Percentiles rank a stretch among this genome's conserved stretches.
Evolutionary conservation across 2,329 filamentous ascomycete genomes (phyloP).

Genomic region (Trichoderma sp.): DNA sequence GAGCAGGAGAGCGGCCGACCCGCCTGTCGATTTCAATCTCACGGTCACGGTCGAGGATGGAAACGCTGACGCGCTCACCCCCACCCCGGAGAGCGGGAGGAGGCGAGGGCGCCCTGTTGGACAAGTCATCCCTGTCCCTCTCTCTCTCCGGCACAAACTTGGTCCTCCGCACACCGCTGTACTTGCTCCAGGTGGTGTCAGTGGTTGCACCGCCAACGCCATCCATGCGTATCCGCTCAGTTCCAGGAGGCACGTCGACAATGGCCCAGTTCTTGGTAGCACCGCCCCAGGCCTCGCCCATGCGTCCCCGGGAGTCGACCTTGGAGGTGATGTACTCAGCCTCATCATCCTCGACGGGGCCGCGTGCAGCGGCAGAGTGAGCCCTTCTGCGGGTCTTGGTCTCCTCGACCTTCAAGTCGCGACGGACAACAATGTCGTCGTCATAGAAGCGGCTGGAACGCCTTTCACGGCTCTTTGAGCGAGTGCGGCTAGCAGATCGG

Average conservation of each 20-base stretch:
- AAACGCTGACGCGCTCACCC: conserved; percentile 41
- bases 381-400: conserved; percentile 45
- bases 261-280: conserved; percentile 76
- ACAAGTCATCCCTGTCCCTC: conserved; percentile 40
- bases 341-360: conserved; percentile 52
- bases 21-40: conserved; percentile 53
- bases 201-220: conserved; percentile 71
- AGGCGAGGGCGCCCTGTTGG: conserved; percentile 24
- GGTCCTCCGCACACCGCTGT: conserved; percentile 72
- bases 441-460: conserved; percentile 46
- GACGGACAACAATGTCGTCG: conserved; percentile 65
- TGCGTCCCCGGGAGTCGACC: conserved; percentile 59
- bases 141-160: conserved; percentile 67
- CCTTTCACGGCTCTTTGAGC: conserved; percentile 40
- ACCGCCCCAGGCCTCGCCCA: conserved; percentile 72
- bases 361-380: conserved; percentile 48
- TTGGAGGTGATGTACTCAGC: conserved; percentile 57
- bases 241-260: conserved; percentile 80
- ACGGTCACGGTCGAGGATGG: conserved; percentile 45
- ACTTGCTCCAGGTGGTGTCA: conserved; percentile 75
- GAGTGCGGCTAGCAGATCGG: conserved; percentile 36
- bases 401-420: conserved; percentile 49
- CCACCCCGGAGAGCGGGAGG: conserved; percentile 33
- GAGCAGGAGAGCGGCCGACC: conserved; percentile 38
- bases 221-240: conserved; percentile 78